Conservation (phyloP, 2,329 filamentous ascomycete species). For the Myriosclerotinia scirpicola region DNA sequence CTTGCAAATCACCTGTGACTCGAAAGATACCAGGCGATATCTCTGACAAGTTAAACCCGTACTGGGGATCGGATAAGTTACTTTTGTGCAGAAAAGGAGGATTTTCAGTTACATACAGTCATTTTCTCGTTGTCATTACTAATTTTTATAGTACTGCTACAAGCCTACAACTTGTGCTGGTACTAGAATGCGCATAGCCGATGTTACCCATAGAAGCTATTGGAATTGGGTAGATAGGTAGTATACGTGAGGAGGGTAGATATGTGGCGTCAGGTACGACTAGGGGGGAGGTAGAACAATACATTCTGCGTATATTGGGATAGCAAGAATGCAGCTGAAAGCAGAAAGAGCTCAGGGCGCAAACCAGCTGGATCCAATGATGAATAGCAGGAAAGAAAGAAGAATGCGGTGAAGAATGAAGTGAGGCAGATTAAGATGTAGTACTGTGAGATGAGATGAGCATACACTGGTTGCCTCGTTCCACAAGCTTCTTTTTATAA, state of each 20-base stretch:
- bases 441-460: background rate
- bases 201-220: background rate
- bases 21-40: too few relatives aligned
- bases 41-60: too few relatives aligned
- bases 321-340: too few relatives aligned
- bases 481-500: background rate
- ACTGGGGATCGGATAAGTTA: too few relatives aligned
- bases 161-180: background rate
- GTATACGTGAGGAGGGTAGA: background rate
- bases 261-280: background rate
- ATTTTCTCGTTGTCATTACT: background rate
- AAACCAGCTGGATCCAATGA: background rate
- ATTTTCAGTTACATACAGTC: slow-evolving; percentile 7
- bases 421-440: background rate
- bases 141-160: background rate
- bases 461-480: background rate
- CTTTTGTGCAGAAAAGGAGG: background rate
- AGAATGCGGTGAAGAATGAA: background rate
- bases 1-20: too few relatives aligned
- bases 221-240: background rate
- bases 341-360: too few relatives aligned
- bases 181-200: background rate
- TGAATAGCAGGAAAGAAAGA: background rate
- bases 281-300: background rate
- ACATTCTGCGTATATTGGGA: background rate